A percentile compares a stretch with the other conserved stretches of the same genome.
phyloP scores from a whole-genome alignment of 2,329 filamentous ascomycete genomes.

The Ceratocystis huliohia region DNA sequence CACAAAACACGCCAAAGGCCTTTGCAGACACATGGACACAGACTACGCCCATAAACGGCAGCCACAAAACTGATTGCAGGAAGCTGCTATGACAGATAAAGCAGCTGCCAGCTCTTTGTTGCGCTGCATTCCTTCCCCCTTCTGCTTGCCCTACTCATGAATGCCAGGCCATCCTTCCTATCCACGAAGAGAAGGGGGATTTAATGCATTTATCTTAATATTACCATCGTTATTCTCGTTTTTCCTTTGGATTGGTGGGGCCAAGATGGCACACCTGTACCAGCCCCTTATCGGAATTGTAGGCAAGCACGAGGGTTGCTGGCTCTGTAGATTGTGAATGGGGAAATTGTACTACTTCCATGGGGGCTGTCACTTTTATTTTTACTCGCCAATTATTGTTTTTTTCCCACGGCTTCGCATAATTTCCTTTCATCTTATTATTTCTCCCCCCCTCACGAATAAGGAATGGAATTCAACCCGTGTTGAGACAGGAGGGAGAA shows the following conservation, averaged over 20 bases:
- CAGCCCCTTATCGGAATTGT: not conserved
- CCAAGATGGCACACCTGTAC: not conserved
- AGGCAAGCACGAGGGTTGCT: not conserved
- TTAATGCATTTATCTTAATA: not conserved
- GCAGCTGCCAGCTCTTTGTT: constrained; percentile 9
- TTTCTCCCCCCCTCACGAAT: not conserved
- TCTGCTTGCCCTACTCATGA: not conserved
- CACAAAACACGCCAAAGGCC: not conserved
- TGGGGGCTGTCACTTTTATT: not conserved
- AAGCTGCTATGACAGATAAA: constrained; percentile 1
- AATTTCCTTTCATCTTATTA: constrained; percentile 4
- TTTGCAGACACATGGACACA: not conserved
- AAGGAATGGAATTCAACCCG: not conserved
- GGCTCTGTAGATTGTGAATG: not conserved
- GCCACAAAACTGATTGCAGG: not conserved
- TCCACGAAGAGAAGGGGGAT: not conserved
- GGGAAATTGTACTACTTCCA: too few species aligned
- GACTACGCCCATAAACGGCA: not conserved
- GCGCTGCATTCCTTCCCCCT: constrained; percentile 10
- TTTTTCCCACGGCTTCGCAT: not conserved
- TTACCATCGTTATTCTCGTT: not conserved
- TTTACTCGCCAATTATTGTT: too few species aligned
- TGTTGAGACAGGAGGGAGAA: not conserved
- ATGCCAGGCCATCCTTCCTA: not conserved
- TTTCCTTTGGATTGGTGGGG: not conserved